Base-by-base conservation (phyloP, 2,329 filamentous ascomycete species). In the Cercospora canescens region DNA sequence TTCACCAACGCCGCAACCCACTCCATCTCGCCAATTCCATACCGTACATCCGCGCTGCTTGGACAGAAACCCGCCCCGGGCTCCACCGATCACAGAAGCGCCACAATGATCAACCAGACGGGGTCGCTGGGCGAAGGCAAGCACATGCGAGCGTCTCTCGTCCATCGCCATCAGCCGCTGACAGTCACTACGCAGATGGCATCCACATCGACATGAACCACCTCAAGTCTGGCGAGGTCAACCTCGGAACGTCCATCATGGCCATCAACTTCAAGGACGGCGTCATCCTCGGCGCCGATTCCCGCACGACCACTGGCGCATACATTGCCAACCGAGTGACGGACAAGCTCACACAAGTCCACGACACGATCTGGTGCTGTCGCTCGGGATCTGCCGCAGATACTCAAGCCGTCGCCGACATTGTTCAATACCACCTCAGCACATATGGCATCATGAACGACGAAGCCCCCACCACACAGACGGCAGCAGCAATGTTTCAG, bases 341-440 rank as follows among this genome's bases (percentile, higher is more conserved):
- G 71, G 95, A 99, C 87, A 99, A 99, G 86, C 89, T 99, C 79
- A 99, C 95, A 76, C 91, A 94, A 85, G 94, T 99, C 68, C 92
- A 96, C 83, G 95, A 99, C 81, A 98, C 94, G 66, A 98, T 99
- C 82, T 99, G 95, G 95, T 99, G 95, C 85, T 99, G 95, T 84
- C 91, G 95, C 76, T 98, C 95, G 68, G 95, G 95, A 60, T 99
- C 95, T 28, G 95, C 95, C 34, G 95, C 95, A 72, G 95, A 99
- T 78, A 99, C 95, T 66, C 95, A 99, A 82, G 95, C 95, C 58
- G 93, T 99, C 57, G 95, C 95, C 66, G 95, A 99, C 77, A 97
- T 99, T 75, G 95, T 99, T 48, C 92, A 96, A 78, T 97, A 98
- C 81, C 92, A 99, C 79, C 87, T 99, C 60, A 92, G 92, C 74